Evolutionary conservation across 108 stramenopile genomes (phyloP).

Genomic region (Bacterosira constricta): DNA sequence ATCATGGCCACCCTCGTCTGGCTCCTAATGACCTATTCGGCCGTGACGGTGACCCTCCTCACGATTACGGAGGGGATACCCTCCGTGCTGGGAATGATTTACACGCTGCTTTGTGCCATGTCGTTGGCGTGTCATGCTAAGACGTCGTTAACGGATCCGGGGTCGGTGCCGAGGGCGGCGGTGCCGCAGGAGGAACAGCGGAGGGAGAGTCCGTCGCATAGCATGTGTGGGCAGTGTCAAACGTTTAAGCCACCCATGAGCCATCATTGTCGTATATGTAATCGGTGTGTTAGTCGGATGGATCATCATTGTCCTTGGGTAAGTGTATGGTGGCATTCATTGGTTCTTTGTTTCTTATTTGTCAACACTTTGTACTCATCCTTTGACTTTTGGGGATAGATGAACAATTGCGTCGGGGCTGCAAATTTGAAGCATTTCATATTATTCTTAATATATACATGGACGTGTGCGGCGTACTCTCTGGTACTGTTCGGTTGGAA

Average conservation of each 20-base stretch:
- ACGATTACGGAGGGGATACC: slow-evolving; percentile 79
- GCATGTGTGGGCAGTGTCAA: slow-evolving; percentile 94
- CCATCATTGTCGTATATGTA: slow-evolving; percentile 98
- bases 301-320: slow-evolving; percentile 98
- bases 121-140: slow-evolving; percentile 90
- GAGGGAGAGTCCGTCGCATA: slow-evolving; percentile 53
- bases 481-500: slow-evolving; percentile 84
- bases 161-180: slow-evolving; percentile 86
- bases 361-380: no score
- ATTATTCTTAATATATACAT: slow-evolving; percentile 94
- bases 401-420: slow-evolving; percentile 98
- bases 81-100: slow-evolving; percentile 57
- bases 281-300: slow-evolving; percentile 96
- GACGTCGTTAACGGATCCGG: slow-evolving; percentile 95
- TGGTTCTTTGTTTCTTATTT: no score
- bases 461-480: slow-evolving; percentile 82
- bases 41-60: slow-evolving; percentile 74
- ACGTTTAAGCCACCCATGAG: slow-evolving; percentile 96
- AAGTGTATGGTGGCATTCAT: no score
- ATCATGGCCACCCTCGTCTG: slow-evolving; percentile 90
- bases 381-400: no score
- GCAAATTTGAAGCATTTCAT: slow-evolving; percentile 92
- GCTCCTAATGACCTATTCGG: slow-evolving; percentile 78
- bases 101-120: slow-evolving; percentile 69
- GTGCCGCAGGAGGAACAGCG: slow-evolving; percentile 84